phyloP scores from a whole-genome alignment of 352 stramenopile genomes.

The Phytopythium ostracodes region DNA sequence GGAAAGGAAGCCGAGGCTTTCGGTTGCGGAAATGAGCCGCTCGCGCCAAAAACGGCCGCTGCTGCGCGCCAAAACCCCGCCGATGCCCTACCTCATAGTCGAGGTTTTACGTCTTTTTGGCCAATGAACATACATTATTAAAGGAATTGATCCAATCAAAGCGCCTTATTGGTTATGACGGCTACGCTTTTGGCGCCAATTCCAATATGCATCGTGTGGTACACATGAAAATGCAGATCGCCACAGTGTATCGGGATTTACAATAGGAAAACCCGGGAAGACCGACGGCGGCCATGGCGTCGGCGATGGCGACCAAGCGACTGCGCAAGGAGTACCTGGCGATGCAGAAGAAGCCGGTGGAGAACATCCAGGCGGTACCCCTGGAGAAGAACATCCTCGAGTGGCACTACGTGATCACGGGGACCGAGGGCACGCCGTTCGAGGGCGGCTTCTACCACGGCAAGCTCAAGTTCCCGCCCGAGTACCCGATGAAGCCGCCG shows the following conservation, averaged over 20 bases:
- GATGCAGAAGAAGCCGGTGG: constrained; percentile 82
- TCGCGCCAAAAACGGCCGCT: constrained; percentile 8
- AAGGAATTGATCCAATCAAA: background rate
- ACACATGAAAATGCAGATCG: background rate
- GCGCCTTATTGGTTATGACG: background rate
- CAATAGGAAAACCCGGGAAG: background rate
- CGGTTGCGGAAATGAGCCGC: background rate
- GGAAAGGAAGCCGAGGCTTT: too few relatives aligned
- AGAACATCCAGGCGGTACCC: constrained; percentile 85
- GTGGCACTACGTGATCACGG: constrained; percentile 94
- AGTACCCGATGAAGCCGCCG: constrained; percentile 94
- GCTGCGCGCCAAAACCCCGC: constrained; percentile 7
- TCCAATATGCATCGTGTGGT: background rate
- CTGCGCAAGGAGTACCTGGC: constrained; percentile 90
- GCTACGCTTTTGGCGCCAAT: background rate
- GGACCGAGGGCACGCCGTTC: constrained; percentile 68
- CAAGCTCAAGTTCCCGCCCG: constrained; percentile 89
- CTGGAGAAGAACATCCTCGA: constrained; percentile 94
- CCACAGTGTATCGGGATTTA: background rate
- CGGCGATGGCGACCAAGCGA: constrained; percentile 78
- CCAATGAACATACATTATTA: background rate
- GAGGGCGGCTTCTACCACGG: constrained; percentile 91
- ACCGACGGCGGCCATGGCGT: constrained; percentile 50
- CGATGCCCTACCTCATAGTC: background rate
- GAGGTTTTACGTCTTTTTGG: constrained; percentile 1